These are phyloP conservation scores for Geranium brycei DNA, from an alignment of 345 rosid species.

Conservation along the genomic window DNA sequence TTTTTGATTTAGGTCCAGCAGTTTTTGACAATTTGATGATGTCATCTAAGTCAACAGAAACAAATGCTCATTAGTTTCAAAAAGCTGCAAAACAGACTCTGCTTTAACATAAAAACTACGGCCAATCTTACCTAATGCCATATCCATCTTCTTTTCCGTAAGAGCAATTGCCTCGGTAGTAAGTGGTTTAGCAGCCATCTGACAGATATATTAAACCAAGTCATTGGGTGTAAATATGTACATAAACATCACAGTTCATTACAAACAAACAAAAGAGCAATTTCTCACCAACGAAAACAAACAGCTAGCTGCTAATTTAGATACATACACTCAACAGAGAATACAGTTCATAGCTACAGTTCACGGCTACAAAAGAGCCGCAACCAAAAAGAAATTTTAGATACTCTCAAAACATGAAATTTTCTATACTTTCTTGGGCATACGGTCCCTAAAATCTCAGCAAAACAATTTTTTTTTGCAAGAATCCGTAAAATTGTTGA, in stretches of 20 bases:
- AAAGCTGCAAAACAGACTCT: not conserved
- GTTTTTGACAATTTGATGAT: constrained; percentile 77
- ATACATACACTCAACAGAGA: not conserved
- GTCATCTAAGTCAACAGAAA: constrained; percentile 32
- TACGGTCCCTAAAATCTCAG: not conserved
- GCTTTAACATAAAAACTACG: not conserved
- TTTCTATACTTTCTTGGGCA: too few relatives aligned
- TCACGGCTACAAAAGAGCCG: not conserved
- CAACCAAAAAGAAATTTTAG: not conserved
- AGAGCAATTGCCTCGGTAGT: constrained; percentile 64
- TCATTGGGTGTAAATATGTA: not conserved
- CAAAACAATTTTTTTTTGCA: not conserved
- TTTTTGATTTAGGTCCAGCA: constrained; percentile 30
- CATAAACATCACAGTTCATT: not conserved
- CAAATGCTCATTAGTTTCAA: constrained; percentile 1
- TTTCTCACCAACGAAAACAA: too few relatives aligned
- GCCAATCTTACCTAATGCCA: constrained; percentile 53
- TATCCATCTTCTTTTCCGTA: constrained; percentile 79
- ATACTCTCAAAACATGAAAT: too few relatives aligned
- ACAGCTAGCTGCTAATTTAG: too few relatives aligned
- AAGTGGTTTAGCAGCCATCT: constrained; percentile 64
- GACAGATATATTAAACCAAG: not conserved
- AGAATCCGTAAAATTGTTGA: too few relatives aligned
- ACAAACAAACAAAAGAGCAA: too few relatives aligned
- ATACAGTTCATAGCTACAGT: not conserved